A percentile compares a stretch with the other conserved stretches of the same genome.
These are phyloP conservation scores for Paramecium pentaurelia DNA, from an alignment of 73 alveolate genomes.

Conservation along the genomic window DNA sequence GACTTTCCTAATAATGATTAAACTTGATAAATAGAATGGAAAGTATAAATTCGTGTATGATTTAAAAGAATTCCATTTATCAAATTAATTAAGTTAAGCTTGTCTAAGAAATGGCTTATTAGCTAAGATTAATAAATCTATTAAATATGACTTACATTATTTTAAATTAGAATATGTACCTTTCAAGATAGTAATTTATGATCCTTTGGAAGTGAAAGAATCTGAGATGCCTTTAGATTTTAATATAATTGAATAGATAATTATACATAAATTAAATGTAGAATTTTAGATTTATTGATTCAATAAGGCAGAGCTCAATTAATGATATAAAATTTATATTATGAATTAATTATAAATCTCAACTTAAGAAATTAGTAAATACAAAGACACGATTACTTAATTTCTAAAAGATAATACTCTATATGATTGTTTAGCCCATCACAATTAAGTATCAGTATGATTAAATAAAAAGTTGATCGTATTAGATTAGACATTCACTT, in stretches of 20 bases:
- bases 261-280: neutral
- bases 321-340: neutral
- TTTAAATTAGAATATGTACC: neutral
- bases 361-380: neutral
- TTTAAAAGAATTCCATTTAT: neutral
- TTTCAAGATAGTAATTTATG: neutral
- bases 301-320: neutral
- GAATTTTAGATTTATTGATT: neutral
- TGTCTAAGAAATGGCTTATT: neutral
- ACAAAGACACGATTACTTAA: slow-evolving; percentile 16
- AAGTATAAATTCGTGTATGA: neutral
- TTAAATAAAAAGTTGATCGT: neutral
- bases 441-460: neutral
- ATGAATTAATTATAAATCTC: neutral
- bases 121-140: neutral
- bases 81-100: neutral
- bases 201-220: neutral
- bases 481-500: neutral
- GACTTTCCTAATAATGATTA: neutral
- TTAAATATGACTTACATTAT: neutral
- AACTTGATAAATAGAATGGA: neutral
- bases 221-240: neutral
- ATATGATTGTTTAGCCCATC: slow-evolving; percentile 23
- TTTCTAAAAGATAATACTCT: slow-evolving; percentile 25
- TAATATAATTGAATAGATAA: neutral